A percentile compares a stretch with the other conserved stretches of the same genome.
These are phyloP conservation scores for Pulveroboletus ravenelii DNA, from an alignment of 768 basidiomycete species.

Conservation along the genomic window DNA sequence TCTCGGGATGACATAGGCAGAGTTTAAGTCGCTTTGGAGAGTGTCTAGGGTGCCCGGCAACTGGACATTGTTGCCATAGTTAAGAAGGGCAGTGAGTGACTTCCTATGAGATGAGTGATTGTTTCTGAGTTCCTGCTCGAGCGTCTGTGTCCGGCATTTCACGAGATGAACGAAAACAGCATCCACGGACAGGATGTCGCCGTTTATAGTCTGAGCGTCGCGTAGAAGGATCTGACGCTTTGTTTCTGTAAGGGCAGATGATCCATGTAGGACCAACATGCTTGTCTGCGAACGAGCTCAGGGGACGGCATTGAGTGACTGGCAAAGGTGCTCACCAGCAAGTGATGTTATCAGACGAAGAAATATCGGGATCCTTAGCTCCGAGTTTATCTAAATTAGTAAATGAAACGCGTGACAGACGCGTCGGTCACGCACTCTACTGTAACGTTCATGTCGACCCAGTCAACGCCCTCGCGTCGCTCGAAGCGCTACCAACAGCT, in stretches of 20 bases:
- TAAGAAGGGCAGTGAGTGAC: slow-evolving; percentile 66
- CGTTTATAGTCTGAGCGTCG: slow-evolving; percentile 47
- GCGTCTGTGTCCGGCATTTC: slow-evolving; percentile 45
- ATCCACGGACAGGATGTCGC: slow-evolving; percentile 65
- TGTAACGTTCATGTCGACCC: slow-evolving; percentile 13
- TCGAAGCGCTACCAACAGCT: slow-evolving; percentile 35
- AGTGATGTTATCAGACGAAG: slow-evolving; percentile 4
- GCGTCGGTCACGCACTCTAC: slow-evolving; percentile 10
- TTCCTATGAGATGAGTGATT: slow-evolving; percentile 40
- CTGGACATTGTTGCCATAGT: slow-evolving; percentile 77
- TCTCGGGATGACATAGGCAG: slow-evolving; percentile 75
- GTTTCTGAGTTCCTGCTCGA: slow-evolving; percentile 46
- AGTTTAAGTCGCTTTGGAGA: slow-evolving; percentile 34
- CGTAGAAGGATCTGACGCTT: slow-evolving; percentile 66
- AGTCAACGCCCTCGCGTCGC: slow-evolving; percentile 32
- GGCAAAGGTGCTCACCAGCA: slow-evolving; percentile 7
- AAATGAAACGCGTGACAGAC: slow-evolving; percentile 19
- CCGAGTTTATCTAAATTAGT: slow-evolving; percentile 5
- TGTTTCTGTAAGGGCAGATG: slow-evolving; percentile 67
- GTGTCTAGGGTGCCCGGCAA: slow-evolving; percentile 40
- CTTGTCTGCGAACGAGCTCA: slow-evolving; percentile 6
- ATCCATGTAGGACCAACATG: slow-evolving; percentile 79
- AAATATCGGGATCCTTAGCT: not conserved
- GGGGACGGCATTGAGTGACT: not conserved
- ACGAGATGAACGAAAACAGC: slow-evolving; percentile 86